Evolutionary conservation across 352 stramenopile species (phyloP), one percentile per base, ranked within the genome.

Genomic region (Pythium volutum): DNA sequence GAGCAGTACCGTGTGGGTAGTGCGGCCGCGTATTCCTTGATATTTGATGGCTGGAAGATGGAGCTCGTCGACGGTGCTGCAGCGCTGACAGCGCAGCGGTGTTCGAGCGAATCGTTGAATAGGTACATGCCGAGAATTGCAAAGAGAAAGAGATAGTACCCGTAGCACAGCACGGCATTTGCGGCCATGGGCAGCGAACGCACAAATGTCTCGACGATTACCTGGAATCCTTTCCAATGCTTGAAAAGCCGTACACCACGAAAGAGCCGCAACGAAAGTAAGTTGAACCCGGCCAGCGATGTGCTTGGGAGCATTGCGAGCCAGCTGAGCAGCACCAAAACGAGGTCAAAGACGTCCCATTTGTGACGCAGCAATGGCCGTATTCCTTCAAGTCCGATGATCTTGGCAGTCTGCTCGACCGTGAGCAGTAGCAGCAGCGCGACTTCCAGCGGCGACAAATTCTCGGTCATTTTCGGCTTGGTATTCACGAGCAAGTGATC

Each of bases 111-210:
- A 52, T 93, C 82, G 53, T 88, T 87, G 70, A 95, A 95, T 2
- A 95, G 66, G 62, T 95, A 95, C 83, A 95, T 91, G 3, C 84
- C 83, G 16, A 95, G 68, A 34, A 93, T 90, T 10, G 83, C 83
- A 51, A 95, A 95, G 25, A 95, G 64, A 56, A 93, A 89, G 9
- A 95, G 71, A 52, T 93, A 95, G 68, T 95, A 95, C 52, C 75
- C 82, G 57, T 92, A 95, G 59, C 83, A 93, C 0, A 91, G 69
- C 22, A 91, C 63, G 9, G 85, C 81, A 39, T 91, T 91, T 0
- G 52, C 69, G 4, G 81, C 83, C 81, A 93, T 91, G 0, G 83
- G 85, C 23, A 95, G 60, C 27, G 85, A 72, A 2, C 73, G 59
- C 29, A 92, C 27, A 43, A 93, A 91, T 16, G 83, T 93, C 47